phyloP scores from a whole-genome alignment of 2,329 filamentous ascomycete species.

The Fusarium buxicola region DNA sequence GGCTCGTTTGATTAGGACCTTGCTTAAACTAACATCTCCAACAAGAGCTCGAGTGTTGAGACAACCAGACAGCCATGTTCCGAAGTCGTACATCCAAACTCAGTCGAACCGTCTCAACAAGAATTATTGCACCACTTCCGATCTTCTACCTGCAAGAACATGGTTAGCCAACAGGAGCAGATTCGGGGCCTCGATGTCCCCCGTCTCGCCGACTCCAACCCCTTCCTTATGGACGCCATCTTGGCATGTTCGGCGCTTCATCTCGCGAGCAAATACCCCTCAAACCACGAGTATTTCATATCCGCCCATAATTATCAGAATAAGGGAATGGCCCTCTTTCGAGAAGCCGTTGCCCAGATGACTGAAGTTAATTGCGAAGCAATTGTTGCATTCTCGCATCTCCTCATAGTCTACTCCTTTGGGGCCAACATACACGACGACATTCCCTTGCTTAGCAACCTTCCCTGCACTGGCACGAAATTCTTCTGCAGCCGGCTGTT shows the following conservation, averaged over 20 bases:
- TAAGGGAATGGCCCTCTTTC: conserved; percentile 11
- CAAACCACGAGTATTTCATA: neutral
- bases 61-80: no score
- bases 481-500: conserved; percentile 11
- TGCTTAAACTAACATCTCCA: no score
- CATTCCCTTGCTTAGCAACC: neutral
- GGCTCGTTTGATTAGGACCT: no score
- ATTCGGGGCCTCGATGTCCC: conserved; percentile 2
- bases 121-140: conserved; percentile 5
- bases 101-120: neutral
- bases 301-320: conserved; percentile 11
- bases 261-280: conserved; percentile 4
- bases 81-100: neutral
- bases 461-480: neutral
- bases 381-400: conserved; percentile 8
- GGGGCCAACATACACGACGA: conserved; percentile 3
- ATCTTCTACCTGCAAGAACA: conserved; percentile 1
- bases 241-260: conserved; percentile 23
- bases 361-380: conserved; percentile 13
- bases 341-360: conserved; percentile 3
- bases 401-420: conserved; percentile 17
- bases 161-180: conserved; percentile 2
- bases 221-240: conserved; percentile 13
- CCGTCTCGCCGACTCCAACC: neutral
- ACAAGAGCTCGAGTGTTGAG: no score